Conservation (phyloP, 352 stramenopile species). For the Phytophthora pseudosyringae region DNA sequence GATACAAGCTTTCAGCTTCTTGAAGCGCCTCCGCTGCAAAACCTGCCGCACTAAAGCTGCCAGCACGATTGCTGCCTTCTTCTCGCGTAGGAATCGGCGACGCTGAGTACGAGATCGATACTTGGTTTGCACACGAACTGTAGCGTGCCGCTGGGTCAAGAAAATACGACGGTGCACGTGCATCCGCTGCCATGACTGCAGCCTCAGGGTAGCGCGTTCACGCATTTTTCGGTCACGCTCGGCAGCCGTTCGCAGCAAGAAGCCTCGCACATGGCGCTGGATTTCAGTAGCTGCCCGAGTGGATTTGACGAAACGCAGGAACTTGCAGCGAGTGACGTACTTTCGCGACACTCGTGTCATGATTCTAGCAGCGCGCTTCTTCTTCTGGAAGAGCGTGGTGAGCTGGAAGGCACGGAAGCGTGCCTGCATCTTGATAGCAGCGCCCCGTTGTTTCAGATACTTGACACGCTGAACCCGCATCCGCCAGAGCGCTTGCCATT, state of each 20-base stretch:
- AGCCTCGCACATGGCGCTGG: constrained; percentile 56
- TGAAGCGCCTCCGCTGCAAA: constrained; percentile 69
- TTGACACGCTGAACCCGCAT: constrained; percentile 42
- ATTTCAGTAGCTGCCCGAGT: constrained; percentile 48
- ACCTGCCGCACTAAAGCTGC: constrained; percentile 75
- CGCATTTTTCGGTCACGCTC: constrained; percentile 66
- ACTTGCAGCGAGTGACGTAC: constrained; percentile 55
- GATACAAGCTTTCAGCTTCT: constrained; percentile 65
- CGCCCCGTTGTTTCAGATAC: constrained; percentile 45
- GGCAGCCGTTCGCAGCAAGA: constrained; percentile 63
- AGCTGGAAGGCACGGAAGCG: constrained; percentile 41
- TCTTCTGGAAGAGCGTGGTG: constrained; percentile 32
- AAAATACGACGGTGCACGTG: constrained; percentile 39
- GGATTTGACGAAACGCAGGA: constrained; percentile 41
- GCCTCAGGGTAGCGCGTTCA: constrained; percentile 36
- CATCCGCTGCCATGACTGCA: constrained; percentile 77
- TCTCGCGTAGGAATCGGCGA: constrained; percentile 53
- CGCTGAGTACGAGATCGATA: constrained; percentile 50
- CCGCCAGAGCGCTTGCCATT: constrained; percentile 62
- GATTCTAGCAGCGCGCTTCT: constrained; percentile 39
- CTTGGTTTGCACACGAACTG: constrained; percentile 54
- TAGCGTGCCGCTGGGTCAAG: constrained; percentile 29
- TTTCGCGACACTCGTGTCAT: constrained; percentile 46
- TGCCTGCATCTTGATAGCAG: constrained; percentile 43
- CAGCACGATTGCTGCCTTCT: constrained; percentile 65